These are phyloP conservation scores for Cardamine occulta DNA, from an alignment of 345 rosid genomes.

Conservation along the genomic window DNA sequence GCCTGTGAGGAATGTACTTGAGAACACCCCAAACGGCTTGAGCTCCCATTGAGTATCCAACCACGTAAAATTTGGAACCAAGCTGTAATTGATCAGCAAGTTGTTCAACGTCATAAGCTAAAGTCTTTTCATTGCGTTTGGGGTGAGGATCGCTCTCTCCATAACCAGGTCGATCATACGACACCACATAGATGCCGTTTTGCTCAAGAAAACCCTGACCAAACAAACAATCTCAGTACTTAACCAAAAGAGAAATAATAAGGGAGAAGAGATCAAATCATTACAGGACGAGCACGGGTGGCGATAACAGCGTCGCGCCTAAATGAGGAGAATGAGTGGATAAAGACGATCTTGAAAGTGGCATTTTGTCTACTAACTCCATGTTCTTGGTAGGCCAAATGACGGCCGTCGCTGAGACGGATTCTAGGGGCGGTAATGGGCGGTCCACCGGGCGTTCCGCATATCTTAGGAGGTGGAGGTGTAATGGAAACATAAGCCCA, in stretches of 20 bases:
- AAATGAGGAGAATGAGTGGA: constrained; percentile 54
- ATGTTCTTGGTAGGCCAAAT: constrained; percentile 61
- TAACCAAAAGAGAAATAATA: neutral
- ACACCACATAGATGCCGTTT: constrained; percentile 63
- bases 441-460: constrained; percentile 58
- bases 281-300: constrained; percentile 43
- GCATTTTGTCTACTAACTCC: constrained; percentile 59
- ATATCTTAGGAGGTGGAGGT: constrained; percentile 56
- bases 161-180: constrained; percentile 79
- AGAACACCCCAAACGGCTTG: constrained; percentile 58
- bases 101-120: constrained; percentile 79
- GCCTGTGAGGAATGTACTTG: constrained; percentile 71
- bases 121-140: constrained; percentile 56
- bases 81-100: constrained; percentile 83
- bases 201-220: constrained; percentile 76
- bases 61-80: constrained; percentile 71
- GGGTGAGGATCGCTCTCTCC: constrained; percentile 45
- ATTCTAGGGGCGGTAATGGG: constrained; percentile 59
- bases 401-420: constrained; percentile 62
- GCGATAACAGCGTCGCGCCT: constrained; percentile 54
- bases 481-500: constrained; percentile 50
- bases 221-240: neutral
- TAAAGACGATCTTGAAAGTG: constrained; percentile 53
- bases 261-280: constrained; percentile 10
- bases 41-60: constrained; percentile 52